phyloP scores from a whole-genome alignment of 2,329 filamentous ascomycete species.

The Sporothrix euskadiensis region DNA sequence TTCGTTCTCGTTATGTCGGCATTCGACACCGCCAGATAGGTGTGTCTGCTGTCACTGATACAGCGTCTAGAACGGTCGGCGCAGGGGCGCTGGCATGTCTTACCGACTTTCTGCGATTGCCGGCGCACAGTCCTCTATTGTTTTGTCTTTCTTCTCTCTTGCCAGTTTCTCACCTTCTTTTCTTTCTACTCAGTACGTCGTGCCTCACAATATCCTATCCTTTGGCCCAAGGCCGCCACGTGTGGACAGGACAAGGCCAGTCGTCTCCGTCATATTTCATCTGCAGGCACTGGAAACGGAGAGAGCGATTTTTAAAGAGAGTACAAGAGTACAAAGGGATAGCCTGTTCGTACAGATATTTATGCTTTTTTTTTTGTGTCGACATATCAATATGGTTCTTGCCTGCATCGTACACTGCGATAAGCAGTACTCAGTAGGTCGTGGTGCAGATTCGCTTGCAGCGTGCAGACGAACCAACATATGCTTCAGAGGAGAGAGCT shows the following conservation, averaged over 20 bases:
- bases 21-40: conserved; percentile 20
- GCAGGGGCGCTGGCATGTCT: not conserved
- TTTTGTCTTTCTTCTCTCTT: not conserved
- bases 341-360: not conserved
- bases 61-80: not conserved
- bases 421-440: not conserved
- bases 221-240: conserved; percentile 8
- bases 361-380: not conserved
- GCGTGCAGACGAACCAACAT: not conserved
- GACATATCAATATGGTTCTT: not conserved
- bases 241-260: conserved; percentile 16
- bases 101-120: conserved; percentile 16
- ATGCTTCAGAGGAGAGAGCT: not conserved
- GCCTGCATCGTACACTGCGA: not conserved
- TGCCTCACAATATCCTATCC: not conserved
- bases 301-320: not conserved
- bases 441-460: conserved; percentile 13
- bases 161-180: not conserved
- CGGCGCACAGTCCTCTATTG: conserved; percentile 3
- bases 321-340: not conserved
- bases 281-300: not conserved
- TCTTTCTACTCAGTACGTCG: not conserved
- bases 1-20: not conserved
- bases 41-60: conserved; percentile 10
- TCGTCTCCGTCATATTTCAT: conserved; percentile 10